Conservation (phyloP, 2,329 filamentous ascomycete species). For the Fusarium gaditjirri region DNA sequence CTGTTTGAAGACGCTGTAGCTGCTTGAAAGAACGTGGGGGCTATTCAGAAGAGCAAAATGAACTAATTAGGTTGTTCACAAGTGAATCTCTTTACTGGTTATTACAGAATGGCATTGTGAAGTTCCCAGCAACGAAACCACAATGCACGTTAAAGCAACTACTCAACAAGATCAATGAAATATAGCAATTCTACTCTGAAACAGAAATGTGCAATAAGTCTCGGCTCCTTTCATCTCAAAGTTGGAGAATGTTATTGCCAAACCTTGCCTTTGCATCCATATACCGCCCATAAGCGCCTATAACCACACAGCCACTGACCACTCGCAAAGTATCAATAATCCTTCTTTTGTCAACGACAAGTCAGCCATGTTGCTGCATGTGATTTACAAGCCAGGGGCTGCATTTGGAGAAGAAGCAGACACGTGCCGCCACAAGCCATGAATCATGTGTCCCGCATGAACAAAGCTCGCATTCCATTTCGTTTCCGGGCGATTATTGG, state of each 20-base stretch:
- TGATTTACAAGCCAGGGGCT: conserved; percentile 26
- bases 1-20: too few species aligned
- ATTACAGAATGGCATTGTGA: too few species aligned
- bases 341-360: background rate
- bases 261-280: background rate
- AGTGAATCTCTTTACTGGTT: too few species aligned
- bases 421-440: conserved; percentile 30
- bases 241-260: background rate
- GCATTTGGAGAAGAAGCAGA: background rate
- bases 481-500: background rate
- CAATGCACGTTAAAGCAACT: too few species aligned
- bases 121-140: too few species aligned
- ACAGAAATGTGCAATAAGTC: background rate
- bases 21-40: too few species aligned
- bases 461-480: conserved; percentile 28
- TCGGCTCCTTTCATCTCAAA: background rate
- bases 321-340: background rate
- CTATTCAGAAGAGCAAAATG: too few species aligned
- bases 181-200: background rate
- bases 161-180: background rate
- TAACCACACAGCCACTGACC: background rate
- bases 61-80: too few species aligned
- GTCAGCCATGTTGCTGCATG: conserved; percentile 17
- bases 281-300: background rate
- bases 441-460: conserved; percentile 30